Evolutionary conservation across 176 grass and related monocot species (phyloP).

Genomic region (Bonia amplexicaulis): DNA sequence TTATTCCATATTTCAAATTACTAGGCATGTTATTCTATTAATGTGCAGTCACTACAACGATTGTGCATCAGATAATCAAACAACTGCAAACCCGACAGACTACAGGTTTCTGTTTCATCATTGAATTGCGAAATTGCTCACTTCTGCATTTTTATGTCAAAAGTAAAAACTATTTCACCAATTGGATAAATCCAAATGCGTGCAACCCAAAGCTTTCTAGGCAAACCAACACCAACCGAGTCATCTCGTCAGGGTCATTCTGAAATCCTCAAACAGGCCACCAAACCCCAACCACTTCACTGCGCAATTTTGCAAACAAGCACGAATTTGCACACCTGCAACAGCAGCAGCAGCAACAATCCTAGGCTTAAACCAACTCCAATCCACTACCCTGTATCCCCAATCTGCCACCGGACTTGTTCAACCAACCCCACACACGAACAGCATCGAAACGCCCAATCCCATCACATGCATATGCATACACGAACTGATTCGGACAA

Average conservation of each 20-base stretch:
- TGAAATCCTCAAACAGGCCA: slow-evolving; percentile 2
- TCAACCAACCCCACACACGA: not conserved
- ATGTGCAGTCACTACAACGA: not conserved
- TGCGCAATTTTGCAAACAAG: not conserved
- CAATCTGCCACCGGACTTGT: not conserved
- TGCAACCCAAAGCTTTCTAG: not conserved
- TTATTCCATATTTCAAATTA: not conserved
- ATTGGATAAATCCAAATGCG: not conserved
- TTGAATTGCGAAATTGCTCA: not conserved
- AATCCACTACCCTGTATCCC: not conserved
- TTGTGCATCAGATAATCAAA: not conserved
- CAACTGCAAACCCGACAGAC: not conserved
- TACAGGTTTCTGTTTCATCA: not conserved
- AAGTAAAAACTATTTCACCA: not conserved
- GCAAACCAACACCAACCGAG: not conserved
- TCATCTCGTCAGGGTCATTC: not conserved
- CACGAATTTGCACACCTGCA: not conserved
- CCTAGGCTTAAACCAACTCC: not conserved
- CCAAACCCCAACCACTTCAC: slow-evolving; percentile 16
- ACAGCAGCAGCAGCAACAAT: not conserved
- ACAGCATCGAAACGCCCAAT: not conserved
- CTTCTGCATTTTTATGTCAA: not conserved
- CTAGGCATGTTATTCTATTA: not conserved
- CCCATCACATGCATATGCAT: not conserved
- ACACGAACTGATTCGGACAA: not conserved